Conservation (phyloP, 768 basidiomycete genomes). For the Rhodotorula kratochvilovae region DNA sequence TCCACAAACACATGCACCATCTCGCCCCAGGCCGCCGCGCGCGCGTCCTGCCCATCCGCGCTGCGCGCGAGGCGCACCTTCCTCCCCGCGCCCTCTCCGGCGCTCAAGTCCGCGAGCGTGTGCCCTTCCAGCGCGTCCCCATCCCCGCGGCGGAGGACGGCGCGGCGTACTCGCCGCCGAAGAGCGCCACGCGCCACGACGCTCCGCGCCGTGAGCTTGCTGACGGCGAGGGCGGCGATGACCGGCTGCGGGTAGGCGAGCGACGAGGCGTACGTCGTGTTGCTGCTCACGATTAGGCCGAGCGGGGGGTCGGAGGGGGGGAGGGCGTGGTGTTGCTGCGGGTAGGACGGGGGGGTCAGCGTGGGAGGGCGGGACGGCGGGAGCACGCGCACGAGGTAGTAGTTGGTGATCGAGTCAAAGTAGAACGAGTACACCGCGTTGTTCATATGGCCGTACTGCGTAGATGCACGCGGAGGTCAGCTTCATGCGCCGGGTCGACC, state of each 20-base stretch:
- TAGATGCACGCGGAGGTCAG: not conserved
- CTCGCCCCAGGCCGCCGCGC: slow-evolving; percentile 16
- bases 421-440: slow-evolving; percentile 17
- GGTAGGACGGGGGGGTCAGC: not conserved
- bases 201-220: not conserved
- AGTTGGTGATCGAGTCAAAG: slow-evolving; percentile 15
- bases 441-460: slow-evolving; percentile 21
- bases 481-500: too few species aligned
- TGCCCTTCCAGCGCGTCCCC: not conserved
- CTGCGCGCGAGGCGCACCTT: not conserved
- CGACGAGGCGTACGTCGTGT: not conserved
- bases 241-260: slow-evolving; percentile 19
- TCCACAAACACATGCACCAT: slow-evolving; percentile 34
- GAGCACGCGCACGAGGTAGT: not conserved
- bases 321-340: not conserved
- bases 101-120: not conserved
- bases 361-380: not conserved
- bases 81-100: not conserved
- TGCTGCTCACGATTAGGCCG: slow-evolving; percentile 17
- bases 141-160: not conserved
- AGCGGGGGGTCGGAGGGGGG: not conserved
- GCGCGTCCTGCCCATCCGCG: not conserved
- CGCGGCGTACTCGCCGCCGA: slow-evolving; percentile 5
- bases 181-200: slow-evolving; percentile 23
- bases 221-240: slow-evolving; percentile 13